Percentiles rank a stretch among this genome's conserved stretches.
Conservation (phyloP, 371 early-diverging fungal genomes). For the Mucor circinelloides region DNA sequence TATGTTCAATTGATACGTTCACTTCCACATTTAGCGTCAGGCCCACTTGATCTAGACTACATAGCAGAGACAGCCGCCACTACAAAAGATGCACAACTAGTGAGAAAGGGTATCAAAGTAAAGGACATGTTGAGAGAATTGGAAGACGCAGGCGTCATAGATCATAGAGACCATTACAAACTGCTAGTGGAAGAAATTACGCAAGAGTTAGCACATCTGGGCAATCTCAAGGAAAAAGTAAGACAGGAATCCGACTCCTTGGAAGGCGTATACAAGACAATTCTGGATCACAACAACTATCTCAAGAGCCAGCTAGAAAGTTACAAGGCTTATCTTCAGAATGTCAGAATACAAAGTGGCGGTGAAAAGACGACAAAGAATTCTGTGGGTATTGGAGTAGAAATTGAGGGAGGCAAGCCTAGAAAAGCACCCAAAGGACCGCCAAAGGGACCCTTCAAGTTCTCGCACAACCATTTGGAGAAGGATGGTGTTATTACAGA, state of each 20-base stretch:
- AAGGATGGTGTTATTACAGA: slow-evolving; percentile 92
- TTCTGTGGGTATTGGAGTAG: slow-evolving; percentile 51
- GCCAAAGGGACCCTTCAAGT: slow-evolving; percentile 72
- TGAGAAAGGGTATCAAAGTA: slow-evolving; percentile 89
- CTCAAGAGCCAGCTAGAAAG: slow-evolving; percentile 86
- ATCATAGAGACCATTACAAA: slow-evolving; percentile 68
- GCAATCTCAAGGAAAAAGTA: slow-evolving; percentile 83
- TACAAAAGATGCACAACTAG: slow-evolving; percentile 79
- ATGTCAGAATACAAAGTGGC: slow-evolving; percentile 88
- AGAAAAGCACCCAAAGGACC: slow-evolving; percentile 40
- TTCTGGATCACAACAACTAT: slow-evolving; percentile 93
- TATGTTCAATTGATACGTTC: slow-evolving; percentile 90
- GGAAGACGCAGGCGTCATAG: slow-evolving; percentile 71
- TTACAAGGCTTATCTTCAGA: slow-evolving; percentile 94
- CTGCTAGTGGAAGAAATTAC: slow-evolving; percentile 84
- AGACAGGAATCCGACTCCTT: slow-evolving; percentile 77
- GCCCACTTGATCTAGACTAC: slow-evolving; percentile 60
- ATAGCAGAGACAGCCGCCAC: slow-evolving; percentile 86
- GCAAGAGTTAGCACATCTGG: slow-evolving; percentile 83
- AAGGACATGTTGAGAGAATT: slow-evolving; percentile 87
- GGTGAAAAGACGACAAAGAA: slow-evolving; percentile 49
- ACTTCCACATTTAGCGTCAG: slow-evolving; percentile 59
- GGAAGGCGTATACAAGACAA: slow-evolving; percentile 87
- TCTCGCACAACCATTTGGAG: slow-evolving; percentile 84
- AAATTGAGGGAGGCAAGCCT: slow-evolving; percentile 32